These are phyloP conservation scores for Globisporangium okanoganense DNA, from an alignment of 352 stramenopile genomes.

Conservation along the genomic window DNA sequence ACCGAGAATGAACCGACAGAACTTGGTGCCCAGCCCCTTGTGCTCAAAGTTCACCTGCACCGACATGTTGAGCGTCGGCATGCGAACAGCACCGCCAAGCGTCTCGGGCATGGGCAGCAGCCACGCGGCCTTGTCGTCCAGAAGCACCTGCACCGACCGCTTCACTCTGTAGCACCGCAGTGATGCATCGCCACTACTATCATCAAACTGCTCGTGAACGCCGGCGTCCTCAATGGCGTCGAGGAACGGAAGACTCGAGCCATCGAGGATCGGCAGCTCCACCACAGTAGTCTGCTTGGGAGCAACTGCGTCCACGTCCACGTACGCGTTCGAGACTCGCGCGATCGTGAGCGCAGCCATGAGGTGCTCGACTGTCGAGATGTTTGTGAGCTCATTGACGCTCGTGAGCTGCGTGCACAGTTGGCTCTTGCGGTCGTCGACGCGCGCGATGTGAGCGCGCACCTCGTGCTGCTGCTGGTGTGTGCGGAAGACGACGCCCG, in stretches of 20 bases:
- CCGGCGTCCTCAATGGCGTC: slow-evolving; percentile 33
- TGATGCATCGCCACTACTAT: background rate
- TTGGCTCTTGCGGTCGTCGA: slow-evolving; percentile 39
- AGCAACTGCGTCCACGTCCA: slow-evolving; percentile 21
- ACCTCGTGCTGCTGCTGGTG: slow-evolving; percentile 13
- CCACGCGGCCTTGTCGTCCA: slow-evolving; percentile 64
- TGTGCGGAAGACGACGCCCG: slow-evolving; percentile 32
- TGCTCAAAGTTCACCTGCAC: slow-evolving; percentile 72
- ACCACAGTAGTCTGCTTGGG: background rate
- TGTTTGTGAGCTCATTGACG: slow-evolving; percentile 15
- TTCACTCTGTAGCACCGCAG: slow-evolving; percentile 35
- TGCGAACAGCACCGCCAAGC: slow-evolving; percentile 9
- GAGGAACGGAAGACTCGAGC: slow-evolving; percentile 48
- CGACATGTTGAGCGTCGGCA: slow-evolving; percentile 43
- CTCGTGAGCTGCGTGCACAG: slow-evolving; percentile 54
- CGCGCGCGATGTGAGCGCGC: slow-evolving; percentile 26
- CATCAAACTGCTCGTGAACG: slow-evolving; percentile 22
- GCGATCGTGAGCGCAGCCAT: slow-evolving; percentile 55
- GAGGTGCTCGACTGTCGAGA: slow-evolving; percentile 65
- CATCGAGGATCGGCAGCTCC: slow-evolving; percentile 67
- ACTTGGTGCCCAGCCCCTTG: slow-evolving; percentile 42
- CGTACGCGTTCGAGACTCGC: slow-evolving; percentile 37
- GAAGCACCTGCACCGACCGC: slow-evolving; percentile 51
- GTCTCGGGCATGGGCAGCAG: slow-evolving; percentile 42
- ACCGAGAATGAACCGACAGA: slow-evolving; percentile 35